Percentiles rank a stretch among this genome's conserved stretches.
phyloP scores from a whole-genome alignment of 208 protist genomes.

The Trypanosoma lewisi region DNA sequence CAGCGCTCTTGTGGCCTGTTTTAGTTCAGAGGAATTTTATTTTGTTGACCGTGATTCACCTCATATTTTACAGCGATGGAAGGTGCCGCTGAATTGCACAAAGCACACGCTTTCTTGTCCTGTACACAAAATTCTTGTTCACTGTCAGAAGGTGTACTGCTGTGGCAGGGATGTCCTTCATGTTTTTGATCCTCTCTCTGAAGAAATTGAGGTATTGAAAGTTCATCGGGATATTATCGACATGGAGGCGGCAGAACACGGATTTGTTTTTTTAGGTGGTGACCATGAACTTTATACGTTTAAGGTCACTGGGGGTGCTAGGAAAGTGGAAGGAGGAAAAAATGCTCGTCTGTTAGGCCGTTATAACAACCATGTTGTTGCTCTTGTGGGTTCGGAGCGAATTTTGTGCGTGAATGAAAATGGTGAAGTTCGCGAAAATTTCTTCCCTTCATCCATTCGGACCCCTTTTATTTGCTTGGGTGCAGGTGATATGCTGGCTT shows the following conservation, averaged over 20 bases:
- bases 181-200: conserved; percentile 58
- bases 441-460: conserved; percentile 11
- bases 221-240: conserved; percentile 32
- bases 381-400: conserved; percentile 9
- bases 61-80: conserved; percentile 27
- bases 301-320: conserved; percentile 66
- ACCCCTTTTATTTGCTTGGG: conserved; percentile 20
- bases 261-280: conserved; percentile 60
- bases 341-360: conserved; percentile 33
- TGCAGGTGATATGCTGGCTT: conserved; percentile 2
- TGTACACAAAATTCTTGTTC: conserved; percentile 42
- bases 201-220: conserved; percentile 41
- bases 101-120: conserved; percentile 24
- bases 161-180: conserved; percentile 28
- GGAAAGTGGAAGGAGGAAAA: conserved; percentile 22
- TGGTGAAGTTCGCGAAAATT: conserved; percentile 11
- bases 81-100: conserved; percentile 1
- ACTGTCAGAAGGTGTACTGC: conserved; percentile 62
- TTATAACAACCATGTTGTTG: conserved; percentile 27
- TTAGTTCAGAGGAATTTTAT: conserved; percentile 38
- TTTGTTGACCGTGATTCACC: conserved; percentile 34
- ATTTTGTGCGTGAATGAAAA: conserved; percentile 24
- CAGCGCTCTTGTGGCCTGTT: conserved; percentile 28
- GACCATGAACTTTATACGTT: conserved; percentile 46
- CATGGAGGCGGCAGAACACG: conserved; percentile 54